Percentiles rank a stretch among this genome's conserved stretches.
Conservation (phyloP, 495 filamentous ascomycete species). For the Amphirosellinia nigrospora region DNA sequence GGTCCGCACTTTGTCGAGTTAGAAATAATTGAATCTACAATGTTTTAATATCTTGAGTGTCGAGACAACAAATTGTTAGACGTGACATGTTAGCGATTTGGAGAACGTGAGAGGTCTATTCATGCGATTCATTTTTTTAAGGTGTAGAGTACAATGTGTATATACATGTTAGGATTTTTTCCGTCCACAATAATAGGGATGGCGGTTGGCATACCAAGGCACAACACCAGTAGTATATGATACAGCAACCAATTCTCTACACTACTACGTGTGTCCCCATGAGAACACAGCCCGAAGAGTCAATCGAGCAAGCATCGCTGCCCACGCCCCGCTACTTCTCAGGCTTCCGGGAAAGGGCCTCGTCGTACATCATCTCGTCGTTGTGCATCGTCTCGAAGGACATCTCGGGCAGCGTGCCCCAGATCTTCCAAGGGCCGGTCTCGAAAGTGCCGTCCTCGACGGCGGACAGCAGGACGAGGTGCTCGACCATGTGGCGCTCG, state of each 20-base stretch:
- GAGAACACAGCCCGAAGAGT: too few species aligned
- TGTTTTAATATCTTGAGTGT: neutral
- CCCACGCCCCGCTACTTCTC: neutral
- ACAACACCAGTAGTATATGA: neutral
- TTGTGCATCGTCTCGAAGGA: constrained; percentile 40
- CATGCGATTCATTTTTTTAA: neutral
- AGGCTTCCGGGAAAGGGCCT: neutral
- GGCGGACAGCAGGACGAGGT: constrained; percentile 75
- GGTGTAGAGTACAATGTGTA: constrained; percentile 20
- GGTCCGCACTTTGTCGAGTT: neutral
- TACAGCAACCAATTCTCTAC: neutral
- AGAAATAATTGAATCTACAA: neutral
- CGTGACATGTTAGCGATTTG: neutral
- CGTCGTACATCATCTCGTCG: neutral
- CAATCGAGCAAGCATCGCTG: neutral
- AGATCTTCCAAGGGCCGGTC: constrained; percentile 72
- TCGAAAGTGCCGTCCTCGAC: constrained; percentile 56
- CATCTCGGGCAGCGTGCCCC: constrained; percentile 71
- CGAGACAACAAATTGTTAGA: neutral
- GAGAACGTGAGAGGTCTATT: neutral
- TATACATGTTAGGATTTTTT: constrained; percentile 3
- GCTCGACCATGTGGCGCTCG: constrained; percentile 72
- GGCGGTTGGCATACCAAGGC: neutral
- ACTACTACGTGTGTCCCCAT: neutral
- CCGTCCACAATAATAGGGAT: neutral